Evolutionary conservation across 306 rosid species (phyloP).

Genomic region (Myrica gale): DNA sequence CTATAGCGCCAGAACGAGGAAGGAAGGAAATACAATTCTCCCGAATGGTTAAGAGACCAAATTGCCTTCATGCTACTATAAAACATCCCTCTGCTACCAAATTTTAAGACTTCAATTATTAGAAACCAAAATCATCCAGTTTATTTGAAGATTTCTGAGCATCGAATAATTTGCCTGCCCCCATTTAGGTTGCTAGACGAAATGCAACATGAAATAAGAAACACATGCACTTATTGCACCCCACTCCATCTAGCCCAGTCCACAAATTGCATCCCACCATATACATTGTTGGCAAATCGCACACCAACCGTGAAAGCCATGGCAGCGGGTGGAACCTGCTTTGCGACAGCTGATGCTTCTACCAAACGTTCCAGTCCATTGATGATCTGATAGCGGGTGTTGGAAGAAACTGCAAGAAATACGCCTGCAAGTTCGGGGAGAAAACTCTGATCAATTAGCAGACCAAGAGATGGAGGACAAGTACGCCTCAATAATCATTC

Average conservation of each 20-base stretch:
- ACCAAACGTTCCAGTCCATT: constrained; percentile 80
- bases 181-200: neutral
- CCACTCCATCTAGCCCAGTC: constrained; percentile 97
- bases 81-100: neutral
- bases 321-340: constrained; percentile 76
- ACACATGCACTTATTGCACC: constrained; percentile 52
- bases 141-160: neutral
- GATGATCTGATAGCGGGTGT: constrained; percentile 80
- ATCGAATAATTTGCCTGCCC: neutral
- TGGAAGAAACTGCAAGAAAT: constrained; percentile 91
- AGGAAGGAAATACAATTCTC: neutral
- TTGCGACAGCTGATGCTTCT: constrained; percentile 72
- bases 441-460: constrained; percentile 16
- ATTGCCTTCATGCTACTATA: neutral
- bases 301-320: constrained; percentile 84
- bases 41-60: neutral
- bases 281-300: constrained; percentile 81
- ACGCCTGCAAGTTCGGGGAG: constrained; percentile 50
- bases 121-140: neutral
- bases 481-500: neutral
- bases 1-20: neutral
- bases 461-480: neutral
- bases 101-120: neutral
- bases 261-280: constrained; percentile 95
- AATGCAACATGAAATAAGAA: neutral